phyloP scores from a whole-genome alignment of 371 early-diverging fungal genomes.

The Sporodiniella umbellata region DNA sequence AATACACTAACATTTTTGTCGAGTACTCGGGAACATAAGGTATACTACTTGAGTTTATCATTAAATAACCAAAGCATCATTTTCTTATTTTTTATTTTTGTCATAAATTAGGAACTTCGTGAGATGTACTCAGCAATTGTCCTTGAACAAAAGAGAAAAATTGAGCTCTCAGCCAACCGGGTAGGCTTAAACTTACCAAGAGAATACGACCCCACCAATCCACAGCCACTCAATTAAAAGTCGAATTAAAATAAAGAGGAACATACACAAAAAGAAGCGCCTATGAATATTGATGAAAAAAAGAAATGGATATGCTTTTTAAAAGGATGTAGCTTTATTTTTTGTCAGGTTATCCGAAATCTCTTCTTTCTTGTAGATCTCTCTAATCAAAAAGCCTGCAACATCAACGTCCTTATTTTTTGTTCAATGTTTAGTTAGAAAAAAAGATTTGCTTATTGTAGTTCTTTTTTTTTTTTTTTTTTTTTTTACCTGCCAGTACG shows the following conservation, averaged over 20 bases:
- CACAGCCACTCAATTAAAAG: conserved; percentile 12
- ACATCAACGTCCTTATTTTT: conserved; percentile 73
- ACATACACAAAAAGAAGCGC: background rate
- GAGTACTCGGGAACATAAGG: conserved; percentile 46
- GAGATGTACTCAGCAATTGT: conserved; percentile 42
- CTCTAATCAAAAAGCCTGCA: conserved; percentile 56
- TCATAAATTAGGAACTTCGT: conserved; percentile 39
- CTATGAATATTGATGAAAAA: no score
- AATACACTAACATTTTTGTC: conserved; percentile 37
- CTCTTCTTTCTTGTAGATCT: conserved; percentile 33
- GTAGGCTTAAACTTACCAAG: conserved; percentile 47
- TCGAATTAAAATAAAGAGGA: conserved; percentile 1
- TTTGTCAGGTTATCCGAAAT: background rate
- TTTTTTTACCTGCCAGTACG: conserved; percentile 63
- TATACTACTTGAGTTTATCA: conserved; percentile 1
- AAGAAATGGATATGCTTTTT: background rate
- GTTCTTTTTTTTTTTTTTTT: background rate
- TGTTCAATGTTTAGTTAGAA: no score
- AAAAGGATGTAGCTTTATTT: background rate
- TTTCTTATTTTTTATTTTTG: background rate
- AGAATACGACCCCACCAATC: conserved; percentile 32
- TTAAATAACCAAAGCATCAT: background rate
- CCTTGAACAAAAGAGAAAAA: conserved; percentile 44
- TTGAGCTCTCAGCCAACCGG: conserved; percentile 45
- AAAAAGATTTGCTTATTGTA: background rate